These are phyloP conservation scores for Cytospora piceae DNA, from an alignment of 2,329 filamentous ascomycete genomes.

Conservation along the genomic window DNA sequence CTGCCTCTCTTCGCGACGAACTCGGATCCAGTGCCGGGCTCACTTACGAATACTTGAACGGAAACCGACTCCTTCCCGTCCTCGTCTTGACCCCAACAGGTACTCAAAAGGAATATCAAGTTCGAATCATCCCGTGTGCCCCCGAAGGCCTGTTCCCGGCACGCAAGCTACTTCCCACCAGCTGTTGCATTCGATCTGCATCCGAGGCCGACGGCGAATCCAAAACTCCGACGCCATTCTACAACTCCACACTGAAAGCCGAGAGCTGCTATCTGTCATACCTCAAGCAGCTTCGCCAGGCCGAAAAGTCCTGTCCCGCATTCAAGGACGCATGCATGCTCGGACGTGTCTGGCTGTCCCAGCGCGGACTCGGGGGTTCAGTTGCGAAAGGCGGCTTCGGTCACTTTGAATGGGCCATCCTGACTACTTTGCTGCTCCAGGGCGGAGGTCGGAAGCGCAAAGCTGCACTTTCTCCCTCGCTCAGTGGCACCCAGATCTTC, in stretches of 20 bases:
- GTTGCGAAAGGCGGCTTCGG: conserved; percentile 85
- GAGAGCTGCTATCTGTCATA: conserved; percentile 76
- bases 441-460: conserved; percentile 74
- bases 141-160: conserved; percentile 70
- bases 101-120: conserved; percentile 49
- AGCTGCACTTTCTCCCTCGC: conserved; percentile 73
- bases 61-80: conserved; percentile 77
- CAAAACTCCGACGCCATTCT: conserved; percentile 71
- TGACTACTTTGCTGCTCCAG: conserved; percentile 79
- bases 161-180: conserved; percentile 70
- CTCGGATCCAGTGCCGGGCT: conserved; percentile 59
- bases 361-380: conserved; percentile 76
- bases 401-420: conserved; percentile 85
- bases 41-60: conserved; percentile 68
- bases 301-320: conserved; percentile 68
- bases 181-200: conserved; percentile 67
- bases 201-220: conserved; percentile 46
- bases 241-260: conserved; percentile 83
- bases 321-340: conserved; percentile 86
- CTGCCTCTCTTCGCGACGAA: conserved; percentile 67
- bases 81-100: conserved; percentile 45
- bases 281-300: conserved; percentile 73
- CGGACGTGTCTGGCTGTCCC: conserved; percentile 85
- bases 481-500: conserved; percentile 92
- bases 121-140: conserved; percentile 78